phyloP scores from a whole-genome alignment of 2,329 filamentous ascomycete genomes.

The Fusarium foetens region DNA sequence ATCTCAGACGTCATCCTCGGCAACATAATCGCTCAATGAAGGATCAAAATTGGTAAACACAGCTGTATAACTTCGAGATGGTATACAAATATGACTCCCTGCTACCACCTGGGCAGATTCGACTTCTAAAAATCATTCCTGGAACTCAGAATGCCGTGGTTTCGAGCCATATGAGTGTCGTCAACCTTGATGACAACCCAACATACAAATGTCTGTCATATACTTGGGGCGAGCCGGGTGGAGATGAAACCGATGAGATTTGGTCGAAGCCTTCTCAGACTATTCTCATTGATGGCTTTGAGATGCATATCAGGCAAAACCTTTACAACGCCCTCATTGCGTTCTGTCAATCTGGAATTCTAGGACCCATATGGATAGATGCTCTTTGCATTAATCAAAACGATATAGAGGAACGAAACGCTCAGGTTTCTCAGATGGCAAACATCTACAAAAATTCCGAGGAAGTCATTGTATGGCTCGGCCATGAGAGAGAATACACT shows the following conservation, averaged over 20 bases:
- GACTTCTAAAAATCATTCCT: background rate
- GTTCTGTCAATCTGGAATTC: background rate
- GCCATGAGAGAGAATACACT: background rate
- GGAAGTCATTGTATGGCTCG: background rate
- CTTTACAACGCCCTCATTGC: background rate
- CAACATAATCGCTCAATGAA: background rate
- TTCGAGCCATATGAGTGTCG: background rate
- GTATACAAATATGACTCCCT: background rate
- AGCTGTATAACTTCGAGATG: background rate
- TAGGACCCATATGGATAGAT: slow-evolving; percentile 2
- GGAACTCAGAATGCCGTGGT: background rate
- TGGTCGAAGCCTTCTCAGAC: background rate
- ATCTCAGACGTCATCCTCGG: background rate
- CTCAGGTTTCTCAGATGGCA: background rate
- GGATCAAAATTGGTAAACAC: background rate
- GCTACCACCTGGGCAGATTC: background rate
- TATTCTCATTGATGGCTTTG: background rate
- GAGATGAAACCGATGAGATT: background rate
- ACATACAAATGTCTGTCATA: slow-evolving; percentile 2
- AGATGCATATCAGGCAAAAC: background rate
- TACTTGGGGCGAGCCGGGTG: background rate
- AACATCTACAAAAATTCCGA: background rate
- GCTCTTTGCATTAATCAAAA: slow-evolving; percentile 1
- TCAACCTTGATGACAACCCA: background rate
- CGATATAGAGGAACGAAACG: background rate